Base-by-base conservation (phyloP, 805 yeast species). In the Candida fluviatilis region DNA sequence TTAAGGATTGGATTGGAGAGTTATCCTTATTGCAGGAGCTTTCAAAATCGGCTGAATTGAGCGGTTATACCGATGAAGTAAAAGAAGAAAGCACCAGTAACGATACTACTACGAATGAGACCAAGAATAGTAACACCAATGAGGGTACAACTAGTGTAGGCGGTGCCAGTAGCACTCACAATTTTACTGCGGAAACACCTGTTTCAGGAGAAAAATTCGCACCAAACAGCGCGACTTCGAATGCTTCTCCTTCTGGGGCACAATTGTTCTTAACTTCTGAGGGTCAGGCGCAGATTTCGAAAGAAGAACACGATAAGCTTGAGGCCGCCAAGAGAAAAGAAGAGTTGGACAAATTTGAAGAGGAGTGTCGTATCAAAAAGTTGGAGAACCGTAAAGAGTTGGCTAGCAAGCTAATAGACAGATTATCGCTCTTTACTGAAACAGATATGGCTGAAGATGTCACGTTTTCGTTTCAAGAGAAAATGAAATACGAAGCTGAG, bases 1-100 rank as follows among this genome's bases (percentile, higher is more conserved):
- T 85, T 55, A 66, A 75, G 41, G 84, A 78, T 42, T 85, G 90
- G 73, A 87, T 91, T 52, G 99, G 99, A 4, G 96, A 93, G 57
- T 51, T 59, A 28, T 85, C 91, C 2, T 58, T 68, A 38, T 43
- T 68, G 28, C 67, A 60, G 47, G 73, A 67, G 40, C 51, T 68
- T 46, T 46, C 64, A 27, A 67, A 67, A 42, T 54, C 69, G 5
- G 73, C 73, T 2, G 73, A 68, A 41, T 55, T 67, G 24, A 58
- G 66, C 1, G 71, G 71, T 5, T 57, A 60, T 27, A 49, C 42
- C 4, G 67, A 61, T 19, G 68, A 62, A n/a, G 54, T 47, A 4
- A 35, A 44, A 25, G 46, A 48, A 23, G 45, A 45, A 2, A 37
- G 35, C 8, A 23, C 76, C 40, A 49, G 62, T 49, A 41, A 55